Conservation (phyloP, 371 early-diverging fungal species). For the Nosema muscidifuracis region DNA sequence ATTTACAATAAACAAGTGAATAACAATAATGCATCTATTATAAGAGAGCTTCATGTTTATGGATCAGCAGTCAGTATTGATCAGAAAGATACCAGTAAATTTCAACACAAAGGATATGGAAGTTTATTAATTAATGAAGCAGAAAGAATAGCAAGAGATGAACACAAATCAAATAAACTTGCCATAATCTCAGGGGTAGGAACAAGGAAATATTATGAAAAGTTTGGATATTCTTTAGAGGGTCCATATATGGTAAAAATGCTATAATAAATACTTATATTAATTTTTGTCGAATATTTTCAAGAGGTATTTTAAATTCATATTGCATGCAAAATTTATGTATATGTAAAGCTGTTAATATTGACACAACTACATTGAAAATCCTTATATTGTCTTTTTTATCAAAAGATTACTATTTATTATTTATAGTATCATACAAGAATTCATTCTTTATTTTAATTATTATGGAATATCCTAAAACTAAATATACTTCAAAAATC, state of each 20-base stretch:
- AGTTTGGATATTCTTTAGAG: conserved; percentile 90
- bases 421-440: no score
- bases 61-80: conserved; percentile 93
- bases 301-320: no score
- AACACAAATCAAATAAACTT: conserved; percentile 86
- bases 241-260: conserved; percentile 66
- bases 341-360: no score
- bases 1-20: conserved; percentile 1
- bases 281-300: no score
- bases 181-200: conserved; percentile 96
- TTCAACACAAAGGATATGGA: conserved; percentile 99
- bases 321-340: no score
- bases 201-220: conserved; percentile 92
- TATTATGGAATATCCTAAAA: no score
- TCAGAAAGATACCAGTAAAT: conserved; percentile 83
- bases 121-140: conserved; percentile 96
- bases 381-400: no score
- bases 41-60: conserved; percentile 97
- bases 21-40: conserved; percentile 68
- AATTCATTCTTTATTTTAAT: no score
- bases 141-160: conserved; percentile 91
- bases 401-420: no score
- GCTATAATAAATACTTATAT: not conserved
- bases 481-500: no score
- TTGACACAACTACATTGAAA: no score